A percentile compares a stretch with the other conserved stretches of the same genome.
These are phyloP conservation scores for Ophiosphaerella narmari DNA, from an alignment of 2,329 filamentous ascomycete genomes.

Conservation along the genomic window DNA sequence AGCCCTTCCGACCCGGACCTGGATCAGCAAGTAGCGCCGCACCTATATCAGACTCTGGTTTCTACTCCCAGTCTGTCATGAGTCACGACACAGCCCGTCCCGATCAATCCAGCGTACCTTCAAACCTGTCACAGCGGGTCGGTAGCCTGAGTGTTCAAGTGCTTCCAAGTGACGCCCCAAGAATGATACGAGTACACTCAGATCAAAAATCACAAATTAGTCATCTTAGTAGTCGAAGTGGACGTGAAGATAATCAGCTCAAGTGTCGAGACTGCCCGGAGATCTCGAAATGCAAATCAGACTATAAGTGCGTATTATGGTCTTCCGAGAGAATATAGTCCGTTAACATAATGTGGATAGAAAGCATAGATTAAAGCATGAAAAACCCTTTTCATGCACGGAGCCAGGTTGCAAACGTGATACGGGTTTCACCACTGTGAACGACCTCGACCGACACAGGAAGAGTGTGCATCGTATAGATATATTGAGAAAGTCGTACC, in stretches of 20 bases:
- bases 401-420: conserved; percentile 59
- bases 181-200: conserved; percentile 17
- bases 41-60: conserved; percentile 40
- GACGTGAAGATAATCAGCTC: conserved; percentile 13
- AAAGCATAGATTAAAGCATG: conserved; percentile 75
- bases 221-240: conserved; percentile 32
- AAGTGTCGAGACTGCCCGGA: conserved; percentile 29
- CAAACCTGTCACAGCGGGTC: conserved; percentile 18
- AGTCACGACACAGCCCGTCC: conserved; percentile 32
- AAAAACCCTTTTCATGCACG: conserved; percentile 68
- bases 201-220: conserved; percentile 35
- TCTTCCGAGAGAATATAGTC: background rate
- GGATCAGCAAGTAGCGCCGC: conserved; percentile 6
- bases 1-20: conserved; percentile 12
- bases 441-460: conserved; percentile 81
- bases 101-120: conserved; percentile 24
- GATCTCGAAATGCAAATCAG: conserved; percentile 41
- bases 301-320: conserved; percentile 39
- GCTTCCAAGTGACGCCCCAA: conserved; percentile 17
- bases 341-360: conserved; percentile 52
- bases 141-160: conserved; percentile 22
- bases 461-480: conserved; percentile 68
- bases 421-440: conserved; percentile 74
- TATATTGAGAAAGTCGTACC: conserved; percentile 53
- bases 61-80: conserved; percentile 38